Conservation (phyloP, 2,329 filamentous ascomycete genomes). For the Plenodomus biglobosus region DNA sequence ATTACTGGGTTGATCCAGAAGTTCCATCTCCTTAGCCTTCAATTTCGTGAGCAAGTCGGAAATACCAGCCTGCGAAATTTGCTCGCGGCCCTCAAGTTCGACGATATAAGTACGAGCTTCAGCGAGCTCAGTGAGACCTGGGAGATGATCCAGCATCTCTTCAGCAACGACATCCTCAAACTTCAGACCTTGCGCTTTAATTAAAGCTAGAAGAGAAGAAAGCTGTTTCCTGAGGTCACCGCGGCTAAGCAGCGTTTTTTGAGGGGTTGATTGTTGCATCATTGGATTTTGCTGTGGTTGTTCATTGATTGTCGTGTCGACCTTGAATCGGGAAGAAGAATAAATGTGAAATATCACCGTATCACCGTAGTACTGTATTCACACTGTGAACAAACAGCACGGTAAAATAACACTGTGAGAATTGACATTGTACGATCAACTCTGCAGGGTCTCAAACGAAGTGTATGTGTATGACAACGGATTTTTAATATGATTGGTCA, state of each 20-base stretch:
- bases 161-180: constrained; percentile 18
- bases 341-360: too few relatives aligned
- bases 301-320: too few relatives aligned
- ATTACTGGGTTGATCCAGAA: constrained; percentile 16
- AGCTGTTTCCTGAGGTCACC: constrained; percentile 19
- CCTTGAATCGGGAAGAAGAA: too few relatives aligned
- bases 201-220: constrained; percentile 11
- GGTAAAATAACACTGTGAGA: too few relatives aligned
- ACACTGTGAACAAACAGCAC: too few relatives aligned
- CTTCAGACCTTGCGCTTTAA: constrained; percentile 13
- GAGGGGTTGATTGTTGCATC: constrained; percentile 4
- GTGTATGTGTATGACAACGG: too few relatives aligned
- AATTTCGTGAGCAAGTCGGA: constrained; percentile 8
- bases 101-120: constrained; percentile 17
- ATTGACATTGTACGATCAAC: too few relatives aligned
- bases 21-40: constrained; percentile 15
- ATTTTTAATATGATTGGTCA: too few relatives aligned
- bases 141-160: constrained; percentile 13
- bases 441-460: too few relatives aligned
- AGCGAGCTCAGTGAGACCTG: constrained; percentile 13
- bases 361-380: too few relatives aligned
- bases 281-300: too few relatives aligned
- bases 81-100: constrained; percentile 15
- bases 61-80: constrained; percentile 10
- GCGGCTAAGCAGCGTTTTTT: constrained; percentile 2